Base-by-base conservation (phyloP, 1,139 yeast species). In the Yamadazyma oceani region DNA sequence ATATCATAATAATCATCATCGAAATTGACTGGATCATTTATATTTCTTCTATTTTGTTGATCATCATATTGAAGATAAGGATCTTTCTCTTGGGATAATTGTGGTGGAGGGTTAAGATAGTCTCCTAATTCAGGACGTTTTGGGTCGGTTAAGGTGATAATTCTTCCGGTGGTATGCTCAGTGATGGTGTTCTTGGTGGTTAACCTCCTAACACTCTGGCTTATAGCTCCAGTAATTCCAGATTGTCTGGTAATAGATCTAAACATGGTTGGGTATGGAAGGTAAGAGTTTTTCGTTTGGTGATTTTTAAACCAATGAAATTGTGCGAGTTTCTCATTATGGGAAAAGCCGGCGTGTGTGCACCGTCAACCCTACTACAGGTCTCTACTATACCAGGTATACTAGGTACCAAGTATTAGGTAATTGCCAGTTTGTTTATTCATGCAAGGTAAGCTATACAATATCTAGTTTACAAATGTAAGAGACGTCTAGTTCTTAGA, bases 51-150 rank as follows among this genome's bases (percentile, higher is more conserved):
- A 59, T 81, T 78, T 64, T 86, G 95, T 53, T 71, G 87, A 60
- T 85, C 94, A 57, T 86, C 95, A 62, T 82, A 87, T 56, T 78
- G 81, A 44, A 64, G 71, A 56, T 82, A 79, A 34, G 94, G 95
- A 57, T 78, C 82, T 60, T 82, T 80, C 51, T 68, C 61, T 58
- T 74, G 82, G 44, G 85, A 83, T 55, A 78, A 78, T 43, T 70
- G 72, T 35, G 69, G 70, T 36, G 41, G 42, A 17, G 66, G 66
- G 48, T 66, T 60, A 34, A 68, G 70, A 53, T 69, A 71, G 51
- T 70, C 75, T 11, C 70, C 77, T 41, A 62, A 52, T 54, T 70
- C 74, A 31, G 77, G 76, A 43, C 57, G 66, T 40, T 50, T 53
- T 33, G 76, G 74, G 54, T 71, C 75, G 21, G 73, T 60, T 52